Conservation (phyloP, 2,329 filamentous ascomycete genomes). For the Emmonsia crescens region DNA sequence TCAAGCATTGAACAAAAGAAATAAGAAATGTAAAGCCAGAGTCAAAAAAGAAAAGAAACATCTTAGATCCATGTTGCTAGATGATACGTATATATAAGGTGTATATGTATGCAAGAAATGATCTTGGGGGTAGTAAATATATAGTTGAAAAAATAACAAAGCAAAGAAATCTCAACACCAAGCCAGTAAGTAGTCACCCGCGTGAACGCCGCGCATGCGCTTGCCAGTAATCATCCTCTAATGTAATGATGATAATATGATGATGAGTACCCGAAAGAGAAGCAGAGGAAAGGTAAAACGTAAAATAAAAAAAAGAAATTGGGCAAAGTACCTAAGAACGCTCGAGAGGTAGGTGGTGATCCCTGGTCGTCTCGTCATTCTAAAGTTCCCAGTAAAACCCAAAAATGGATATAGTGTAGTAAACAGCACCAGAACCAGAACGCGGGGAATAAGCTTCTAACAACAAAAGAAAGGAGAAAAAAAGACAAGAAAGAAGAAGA, state of each 20-base stretch:
- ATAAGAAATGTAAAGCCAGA: neutral
- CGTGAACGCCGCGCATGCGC: neutral
- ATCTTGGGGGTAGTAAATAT: neutral
- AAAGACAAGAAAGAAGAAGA: neutral
- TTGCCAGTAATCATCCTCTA: neutral
- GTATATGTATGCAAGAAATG: neutral
- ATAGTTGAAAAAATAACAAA: neutral
- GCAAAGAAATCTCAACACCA: neutral
- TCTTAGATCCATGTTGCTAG: neutral
- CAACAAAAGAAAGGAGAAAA: neutral
- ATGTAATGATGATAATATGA: neutral
- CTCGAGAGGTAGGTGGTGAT: neutral
- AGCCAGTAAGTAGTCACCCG: neutral
- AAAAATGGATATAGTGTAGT: neutral
- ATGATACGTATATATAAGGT: neutral
- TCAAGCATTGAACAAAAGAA: neutral
- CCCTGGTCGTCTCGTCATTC: neutral
- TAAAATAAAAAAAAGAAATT: neutral
- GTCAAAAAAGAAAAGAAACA: neutral
- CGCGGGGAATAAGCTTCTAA: neutral
- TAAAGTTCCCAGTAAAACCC: neutral
- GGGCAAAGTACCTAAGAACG: neutral
- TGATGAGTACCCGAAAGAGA: neutral
- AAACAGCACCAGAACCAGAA: neutral
- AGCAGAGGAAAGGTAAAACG: neutral